Percentiles rank a stretch among this genome's conserved stretches.
phyloP scores from a whole-genome alignment of 495 filamentous ascomycete species.

The Trichoderma gamsii region DNA sequence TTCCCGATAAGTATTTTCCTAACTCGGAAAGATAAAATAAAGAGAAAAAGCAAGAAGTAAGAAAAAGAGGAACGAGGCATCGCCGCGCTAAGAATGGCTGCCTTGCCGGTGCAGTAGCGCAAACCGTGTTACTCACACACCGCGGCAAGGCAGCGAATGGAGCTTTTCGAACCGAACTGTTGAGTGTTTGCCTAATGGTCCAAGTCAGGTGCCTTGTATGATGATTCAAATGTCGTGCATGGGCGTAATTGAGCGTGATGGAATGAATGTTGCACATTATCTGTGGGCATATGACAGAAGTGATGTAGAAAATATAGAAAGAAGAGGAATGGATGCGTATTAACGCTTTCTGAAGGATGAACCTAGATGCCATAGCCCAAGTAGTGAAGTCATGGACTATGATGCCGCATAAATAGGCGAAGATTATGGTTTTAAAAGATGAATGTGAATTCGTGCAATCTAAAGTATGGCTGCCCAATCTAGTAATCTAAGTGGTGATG shows the following conservation, averaged over 20 bases:
- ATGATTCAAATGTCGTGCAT: background rate
- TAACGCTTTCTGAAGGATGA: too few species aligned
- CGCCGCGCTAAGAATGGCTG: background rate
- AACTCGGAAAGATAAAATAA: background rate
- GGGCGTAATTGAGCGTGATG: too few species aligned
- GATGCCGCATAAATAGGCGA: background rate
- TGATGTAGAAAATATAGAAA: too few species aligned
- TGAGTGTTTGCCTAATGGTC: background rate
- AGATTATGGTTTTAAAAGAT: background rate
- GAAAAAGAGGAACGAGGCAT: background rate
- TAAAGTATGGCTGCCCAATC: background rate
- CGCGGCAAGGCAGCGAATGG: conserved; percentile 4
- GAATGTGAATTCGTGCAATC: background rate
- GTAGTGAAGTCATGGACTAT: too few species aligned
- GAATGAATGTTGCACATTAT: background rate
- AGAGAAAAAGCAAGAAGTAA: background rate
- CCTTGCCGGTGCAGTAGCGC: background rate
- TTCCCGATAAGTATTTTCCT: too few species aligned
- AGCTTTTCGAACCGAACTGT: background rate
- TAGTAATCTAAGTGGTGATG: background rate
- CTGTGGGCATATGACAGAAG: too few species aligned
- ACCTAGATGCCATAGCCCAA: background rate
- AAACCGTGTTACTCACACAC: background rate
- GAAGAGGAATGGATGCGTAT: too few species aligned
- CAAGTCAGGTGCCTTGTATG: background rate